Conservation (phyloP, 2,329 filamentous ascomycete genomes). For the Dactylellina haptotyla region DNA sequence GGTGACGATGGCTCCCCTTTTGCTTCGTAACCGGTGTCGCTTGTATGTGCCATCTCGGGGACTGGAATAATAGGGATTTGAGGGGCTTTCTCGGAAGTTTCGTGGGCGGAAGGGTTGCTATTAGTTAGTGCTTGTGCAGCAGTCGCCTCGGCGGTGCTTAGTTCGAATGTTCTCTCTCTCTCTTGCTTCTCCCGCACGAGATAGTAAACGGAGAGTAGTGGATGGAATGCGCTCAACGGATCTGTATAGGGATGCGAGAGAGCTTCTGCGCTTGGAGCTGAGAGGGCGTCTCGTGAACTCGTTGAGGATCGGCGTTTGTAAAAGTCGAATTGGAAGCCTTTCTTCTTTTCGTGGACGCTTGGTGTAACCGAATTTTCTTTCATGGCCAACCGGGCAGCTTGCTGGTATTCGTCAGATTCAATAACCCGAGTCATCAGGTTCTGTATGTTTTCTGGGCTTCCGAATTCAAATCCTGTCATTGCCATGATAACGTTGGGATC, state of each 20-base stretch:
- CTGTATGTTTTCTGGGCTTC: conserved; percentile 82
- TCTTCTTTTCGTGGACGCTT: conserved; percentile 76
- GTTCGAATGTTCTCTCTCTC: conserved; percentile 68
- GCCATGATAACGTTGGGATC: conserved; percentile 84
- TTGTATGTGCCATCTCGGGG: conserved; percentile 89
- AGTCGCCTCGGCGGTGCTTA: conserved; percentile 64
- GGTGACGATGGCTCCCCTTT: conserved; percentile 64
- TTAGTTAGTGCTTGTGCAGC: conserved; percentile 65
- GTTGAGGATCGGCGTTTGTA: conserved; percentile 93
- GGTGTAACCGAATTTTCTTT: conserved; percentile 56
- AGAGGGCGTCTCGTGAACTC: conserved; percentile 86
- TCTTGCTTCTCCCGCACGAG: conserved; percentile 95
- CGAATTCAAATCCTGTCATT: conserved; percentile 99
- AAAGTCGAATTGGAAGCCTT: conserved; percentile 91
- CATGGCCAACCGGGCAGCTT: conserved; percentile 76
- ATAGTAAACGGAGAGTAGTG: conserved; percentile 92
- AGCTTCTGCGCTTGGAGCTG: conserved; percentile 83
- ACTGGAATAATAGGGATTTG: conserved; percentile 79
- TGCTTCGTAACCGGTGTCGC: conserved; percentile 84
- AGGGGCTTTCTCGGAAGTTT: conserved; percentile 64
- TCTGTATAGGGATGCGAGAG: conserved; percentile 77
- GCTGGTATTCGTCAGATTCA: conserved; percentile 92
- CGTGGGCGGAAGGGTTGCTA: conserved; percentile 60
- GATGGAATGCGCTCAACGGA: conserved; percentile 91
- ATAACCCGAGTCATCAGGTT: conserved; percentile 84